Evolutionary conservation across 805 yeast genomes (phyloP), one percentile per base, ranked within the genome.

Genomic region (Candida fluviatilis): DNA sequence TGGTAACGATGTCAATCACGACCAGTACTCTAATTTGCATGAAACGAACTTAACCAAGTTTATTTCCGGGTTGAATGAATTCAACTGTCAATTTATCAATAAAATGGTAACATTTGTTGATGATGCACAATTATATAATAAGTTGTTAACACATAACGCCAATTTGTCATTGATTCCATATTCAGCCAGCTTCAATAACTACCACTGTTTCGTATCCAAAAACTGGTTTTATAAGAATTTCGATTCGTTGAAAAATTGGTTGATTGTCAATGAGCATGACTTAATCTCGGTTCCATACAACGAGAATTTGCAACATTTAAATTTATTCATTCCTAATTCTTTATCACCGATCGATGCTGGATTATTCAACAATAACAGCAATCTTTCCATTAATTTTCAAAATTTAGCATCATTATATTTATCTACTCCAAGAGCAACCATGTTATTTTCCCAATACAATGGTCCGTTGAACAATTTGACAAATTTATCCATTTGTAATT

Each of bases 361-460:
- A 5, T 12, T 26, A 12, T 26, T 26, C 15, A 13, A 13, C 13
- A 26, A 10, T 26, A 8, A 26, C 15, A 12, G 15, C 13, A 26
- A 26, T 13, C 13, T 26, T 7, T 26, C 29, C 6, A 5, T 26
- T 6, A 26, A 26, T 13, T 26, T 26, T 6, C 29, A 26, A 13
- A 10, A 26, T 12, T 26, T 26, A 12, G 7, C 29, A 12, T 26
- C 29, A 5, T 26, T 26, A 13, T 12, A 26, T 13, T 13, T 26
- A 26, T 26, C 29, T 5, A 26, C 29, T 26, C 29, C 29, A 12
- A 26, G 29, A 26, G 29, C 29, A 10, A 26, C 29, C 5, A 36
- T 62, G 41, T 44, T 62, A 18, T 66, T 62, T 38, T 60, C 66
- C 12, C 60, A 60, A 43, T 62, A 45, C 37, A 50, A 55, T 27